These are phyloP conservation scores for Sporothrix globosa DNA, from an alignment of 2,329 filamentous ascomycete species.

Conservation along the genomic window DNA sequence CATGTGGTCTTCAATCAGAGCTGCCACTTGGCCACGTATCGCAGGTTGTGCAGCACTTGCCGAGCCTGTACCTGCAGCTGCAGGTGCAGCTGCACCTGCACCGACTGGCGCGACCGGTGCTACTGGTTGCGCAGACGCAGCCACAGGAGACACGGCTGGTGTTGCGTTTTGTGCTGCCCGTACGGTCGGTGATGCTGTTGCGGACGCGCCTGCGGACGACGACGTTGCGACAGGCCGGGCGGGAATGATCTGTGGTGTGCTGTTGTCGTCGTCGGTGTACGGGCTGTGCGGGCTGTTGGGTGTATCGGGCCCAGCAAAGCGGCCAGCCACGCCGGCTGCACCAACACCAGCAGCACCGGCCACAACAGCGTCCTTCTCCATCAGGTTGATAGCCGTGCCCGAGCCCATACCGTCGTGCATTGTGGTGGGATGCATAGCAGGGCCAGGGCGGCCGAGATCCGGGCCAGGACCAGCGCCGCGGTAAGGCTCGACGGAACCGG, in stretches of 20 bases:
- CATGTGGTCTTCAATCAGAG: conserved; percentile 63
- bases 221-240: neutral
- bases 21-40: conserved; percentile 33
- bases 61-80: neutral
- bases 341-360: conserved; percentile 36
- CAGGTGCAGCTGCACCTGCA: neutral
- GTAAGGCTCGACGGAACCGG: conserved; percentile 40
- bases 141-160: conserved; percentile 2
- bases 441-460: conserved; percentile 36
- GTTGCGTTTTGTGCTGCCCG: neutral
- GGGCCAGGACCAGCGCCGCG: conserved; percentile 35
- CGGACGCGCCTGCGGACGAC: neutral
- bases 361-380: conserved; percentile 50
- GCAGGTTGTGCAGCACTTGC: neutral
- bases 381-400: conserved; percentile 47
- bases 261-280: conserved; percentile 49
- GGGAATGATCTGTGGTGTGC: neutral
- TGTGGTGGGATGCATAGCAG: neutral
- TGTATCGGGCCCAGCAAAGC: neutral
- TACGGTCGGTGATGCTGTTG: neutral
- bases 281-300: conserved; percentile 47
- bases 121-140: conserved; percentile 2
- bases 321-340: conserved; percentile 39
- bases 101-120: neutral
- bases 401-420: conserved; percentile 17